Conservation (phyloP, 257 asterid species). For the Primulina tabacum region DNA sequence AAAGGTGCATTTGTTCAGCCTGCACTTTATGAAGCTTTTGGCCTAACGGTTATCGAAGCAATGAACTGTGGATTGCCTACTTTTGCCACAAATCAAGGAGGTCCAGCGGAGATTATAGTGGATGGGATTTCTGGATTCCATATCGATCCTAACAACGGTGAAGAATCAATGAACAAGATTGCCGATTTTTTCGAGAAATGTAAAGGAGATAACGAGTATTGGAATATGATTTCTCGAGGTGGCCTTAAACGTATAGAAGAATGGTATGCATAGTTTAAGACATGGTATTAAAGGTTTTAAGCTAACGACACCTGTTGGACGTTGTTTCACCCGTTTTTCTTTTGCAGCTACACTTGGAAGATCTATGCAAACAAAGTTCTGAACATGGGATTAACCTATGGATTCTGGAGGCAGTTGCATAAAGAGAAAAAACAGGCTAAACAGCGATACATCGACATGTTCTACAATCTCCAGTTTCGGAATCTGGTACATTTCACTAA, state of each 20-base stretch:
- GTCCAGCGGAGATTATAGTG: constrained; percentile 81
- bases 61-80: constrained; percentile 88
- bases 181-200: constrained; percentile 72
- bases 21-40: constrained; percentile 88
- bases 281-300: neutral
- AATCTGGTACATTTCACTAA: constrained; percentile 45
- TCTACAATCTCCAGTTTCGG: constrained; percentile 71
- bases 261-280: constrained; percentile 38
- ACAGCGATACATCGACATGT: constrained; percentile 59
- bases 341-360: constrained; percentile 81
- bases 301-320: neutral
- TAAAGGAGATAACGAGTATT: constrained; percentile 48
- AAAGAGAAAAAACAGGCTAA: constrained; percentile 59
- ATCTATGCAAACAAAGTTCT: constrained; percentile 75
- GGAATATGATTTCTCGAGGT: constrained; percentile 55
- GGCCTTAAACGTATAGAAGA: constrained; percentile 71
- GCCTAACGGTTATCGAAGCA: constrained; percentile 79
- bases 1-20: constrained; percentile 90
- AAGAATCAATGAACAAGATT: constrained; percentile 60
- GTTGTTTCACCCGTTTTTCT: neutral
- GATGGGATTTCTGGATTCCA: constrained; percentile 81
- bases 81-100: constrained; percentile 91
- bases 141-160: constrained; percentile 71
- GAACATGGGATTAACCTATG: constrained; percentile 69
- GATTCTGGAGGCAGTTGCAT: constrained; percentile 70